Evolutionary conservation across 179 eudicot genomes (phyloP).

Genomic region (Gypsophila paniculata): DNA sequence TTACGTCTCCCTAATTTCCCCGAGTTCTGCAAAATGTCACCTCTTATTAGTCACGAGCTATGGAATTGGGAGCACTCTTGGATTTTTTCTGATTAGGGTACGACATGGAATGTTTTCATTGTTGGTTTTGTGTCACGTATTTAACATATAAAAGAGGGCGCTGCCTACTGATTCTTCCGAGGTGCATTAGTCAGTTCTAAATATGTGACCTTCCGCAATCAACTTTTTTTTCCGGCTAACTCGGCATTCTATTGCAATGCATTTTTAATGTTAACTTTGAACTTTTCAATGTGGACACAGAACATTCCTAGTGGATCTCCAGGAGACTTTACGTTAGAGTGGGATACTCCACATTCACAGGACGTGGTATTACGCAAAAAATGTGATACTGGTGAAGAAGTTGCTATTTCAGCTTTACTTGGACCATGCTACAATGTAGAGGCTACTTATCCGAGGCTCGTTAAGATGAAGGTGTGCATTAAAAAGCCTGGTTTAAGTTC

Average conservation of each 20-base stretch:
- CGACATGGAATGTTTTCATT: background rate
- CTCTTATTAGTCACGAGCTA: constrained; percentile 6
- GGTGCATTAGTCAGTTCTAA: background rate
- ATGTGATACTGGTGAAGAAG: constrained; percentile 68
- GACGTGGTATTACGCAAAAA: constrained; percentile 62
- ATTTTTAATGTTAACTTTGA: background rate
- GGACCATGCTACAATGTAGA: constrained; percentile 31
- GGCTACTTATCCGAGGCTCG: constrained; percentile 41
- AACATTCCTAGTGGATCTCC: constrained; percentile 40
- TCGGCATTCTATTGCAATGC: background rate
- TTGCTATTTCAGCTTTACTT: constrained; percentile 73
- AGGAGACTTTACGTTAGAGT: constrained; percentile 64
- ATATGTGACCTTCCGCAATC: background rate
- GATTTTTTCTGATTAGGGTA: background rate
- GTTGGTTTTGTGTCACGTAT: too few relatives aligned
- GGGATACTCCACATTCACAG: constrained; percentile 57
- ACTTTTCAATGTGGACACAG: constrained; percentile 30
- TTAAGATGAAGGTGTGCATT: constrained; percentile 62
- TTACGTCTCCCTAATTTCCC: background rate
- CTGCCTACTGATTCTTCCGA: background rate
- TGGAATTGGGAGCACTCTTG: background rate
- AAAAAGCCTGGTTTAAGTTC: constrained; percentile 75
- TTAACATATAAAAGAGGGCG: background rate
- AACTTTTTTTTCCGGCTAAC: too few relatives aligned
- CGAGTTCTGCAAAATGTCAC: background rate